Evolutionary conservation across 805 yeast species (phyloP), one percentile per base, ranked within the genome.

Genomic region (Teunomyces panamensis): DNA sequence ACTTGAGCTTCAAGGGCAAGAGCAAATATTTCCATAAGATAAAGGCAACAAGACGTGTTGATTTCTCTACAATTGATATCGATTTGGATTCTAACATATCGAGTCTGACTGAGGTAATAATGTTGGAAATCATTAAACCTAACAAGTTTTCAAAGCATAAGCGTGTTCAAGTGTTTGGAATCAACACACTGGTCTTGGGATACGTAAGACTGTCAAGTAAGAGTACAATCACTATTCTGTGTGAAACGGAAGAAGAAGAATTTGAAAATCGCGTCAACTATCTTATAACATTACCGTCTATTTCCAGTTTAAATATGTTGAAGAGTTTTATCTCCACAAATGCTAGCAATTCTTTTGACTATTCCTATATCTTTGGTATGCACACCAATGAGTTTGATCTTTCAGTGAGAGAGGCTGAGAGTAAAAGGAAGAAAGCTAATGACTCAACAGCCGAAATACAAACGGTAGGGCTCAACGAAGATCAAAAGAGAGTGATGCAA

Each of bases 21-120:
- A 69, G 75, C 46, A 69, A 69, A 49, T 69, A 71, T 49, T 60
- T 63, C 34, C 37, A 51, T 32, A 43, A 50, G 27, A 48, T 65
- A 10, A 46, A 56, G n/a, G 37, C 37, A 1, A 17, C 55, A 7
- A 29, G 41, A 4, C 45, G 33, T 9, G 24, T 35, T 4, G 48
- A 42, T 9, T 20, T 47, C 13, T 29, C 36, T n/a, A 44, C 44
- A 37, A 30, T 44, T 28, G 42, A 43, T 26, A 13, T 45, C 5
- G 36, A 36, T 37, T 26, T 50, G 9, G 27, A 35, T 34, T 20
- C 13, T 14, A 13, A 24, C 24, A 10, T 28, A 14, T 5, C 11
- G 3, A 6, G 6, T 26, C 2, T 54, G 43, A 3, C 52, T 46
- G 14, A 24, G 10, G 43, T 65, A 3, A 53, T 55, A 3, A 47